Conservation (phyloP, 2,329 filamentous ascomycete species). For the Kalaharituber pfeilii region DNA sequence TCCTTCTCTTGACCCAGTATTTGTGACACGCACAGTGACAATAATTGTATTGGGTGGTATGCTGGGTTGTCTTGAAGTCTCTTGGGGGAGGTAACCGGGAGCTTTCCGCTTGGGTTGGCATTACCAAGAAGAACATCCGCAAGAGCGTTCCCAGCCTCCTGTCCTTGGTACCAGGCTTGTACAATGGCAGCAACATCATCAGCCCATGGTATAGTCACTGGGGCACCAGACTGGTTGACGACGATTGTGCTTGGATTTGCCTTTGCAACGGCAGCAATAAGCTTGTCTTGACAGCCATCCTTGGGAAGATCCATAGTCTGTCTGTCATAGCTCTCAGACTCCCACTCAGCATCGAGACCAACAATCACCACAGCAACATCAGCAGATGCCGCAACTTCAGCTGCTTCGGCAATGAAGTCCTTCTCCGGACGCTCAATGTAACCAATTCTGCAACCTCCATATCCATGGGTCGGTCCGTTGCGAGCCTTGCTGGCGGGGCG, state of each 20-base stretch:
- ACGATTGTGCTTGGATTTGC: constrained; percentile 51
- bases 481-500: background rate
- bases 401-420: constrained; percentile 47
- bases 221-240: constrained; percentile 51
- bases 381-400: constrained; percentile 40
- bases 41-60: constrained; percentile 28
- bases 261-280: constrained; percentile 43
- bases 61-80: no score
- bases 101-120: constrained; percentile 48
- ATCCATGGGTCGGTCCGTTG: constrained; percentile 45
- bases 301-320: constrained; percentile 42
- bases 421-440: constrained; percentile 41
- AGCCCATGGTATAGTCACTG: constrained; percentile 54
- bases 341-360: constrained; percentile 56
- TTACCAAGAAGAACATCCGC: constrained; percentile 49
- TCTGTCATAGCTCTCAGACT: constrained; percentile 56
- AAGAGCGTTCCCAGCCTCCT: constrained; percentile 51
- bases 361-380: constrained; percentile 53
- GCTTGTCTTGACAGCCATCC: constrained; percentile 41
- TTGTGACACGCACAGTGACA: constrained; percentile 27
- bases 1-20: constrained; percentile 40
- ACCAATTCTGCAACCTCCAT: constrained; percentile 53
- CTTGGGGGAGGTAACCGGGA: constrained; percentile 52
- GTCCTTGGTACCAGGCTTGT: constrained; percentile 54
- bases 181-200: constrained; percentile 46